Conservation (phyloP, 495 filamentous ascomycete species). For the Antarctomyces pellizariae region DNA sequence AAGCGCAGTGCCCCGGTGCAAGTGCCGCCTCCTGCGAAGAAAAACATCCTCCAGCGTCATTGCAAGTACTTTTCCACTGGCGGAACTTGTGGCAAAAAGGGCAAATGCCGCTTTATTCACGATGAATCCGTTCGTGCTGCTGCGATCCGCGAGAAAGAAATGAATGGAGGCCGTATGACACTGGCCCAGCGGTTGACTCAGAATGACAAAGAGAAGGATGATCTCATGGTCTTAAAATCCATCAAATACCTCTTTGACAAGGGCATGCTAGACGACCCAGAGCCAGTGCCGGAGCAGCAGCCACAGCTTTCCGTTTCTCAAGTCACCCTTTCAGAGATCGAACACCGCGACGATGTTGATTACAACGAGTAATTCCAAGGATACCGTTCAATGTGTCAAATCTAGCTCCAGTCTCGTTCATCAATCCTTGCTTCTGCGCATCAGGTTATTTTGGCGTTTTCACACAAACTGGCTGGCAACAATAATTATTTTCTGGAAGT, state of each 20-base stretch:
- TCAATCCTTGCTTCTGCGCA: no score
- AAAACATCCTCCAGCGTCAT: conserved; percentile 26
- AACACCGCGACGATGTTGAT: no score
- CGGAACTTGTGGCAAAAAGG: conserved; percentile 36
- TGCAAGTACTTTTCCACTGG: conserved; percentile 37
- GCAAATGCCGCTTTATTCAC: conserved; percentile 39
- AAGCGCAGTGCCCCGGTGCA: conserved; percentile 14
- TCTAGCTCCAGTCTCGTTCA: no score
- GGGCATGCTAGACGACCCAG: conserved; percentile 13
- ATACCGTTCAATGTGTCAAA: no score
- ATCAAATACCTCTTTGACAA: conserved; percentile 25
- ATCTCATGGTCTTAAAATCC: conserved; percentile 28
- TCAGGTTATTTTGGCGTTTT: no score
- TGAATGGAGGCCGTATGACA: conserved; percentile 29
- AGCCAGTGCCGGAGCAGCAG: no score
- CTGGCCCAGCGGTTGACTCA: conserved; percentile 28
- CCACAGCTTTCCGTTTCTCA: no score
- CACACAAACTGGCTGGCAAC: no score
- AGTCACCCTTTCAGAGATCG: no score
- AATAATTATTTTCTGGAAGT: no score
- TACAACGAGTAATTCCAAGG: no score
- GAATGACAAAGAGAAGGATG: conserved; percentile 33
- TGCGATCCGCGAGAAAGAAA: conserved; percentile 25
- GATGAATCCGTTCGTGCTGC: conserved; percentile 27
- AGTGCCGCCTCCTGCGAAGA: conserved; percentile 12